Evolutionary conservation across 2,329 filamentous ascomycete species (phyloP), one percentile per base, ranked within the genome.

Genomic region (Verticillium longisporum): DNA sequence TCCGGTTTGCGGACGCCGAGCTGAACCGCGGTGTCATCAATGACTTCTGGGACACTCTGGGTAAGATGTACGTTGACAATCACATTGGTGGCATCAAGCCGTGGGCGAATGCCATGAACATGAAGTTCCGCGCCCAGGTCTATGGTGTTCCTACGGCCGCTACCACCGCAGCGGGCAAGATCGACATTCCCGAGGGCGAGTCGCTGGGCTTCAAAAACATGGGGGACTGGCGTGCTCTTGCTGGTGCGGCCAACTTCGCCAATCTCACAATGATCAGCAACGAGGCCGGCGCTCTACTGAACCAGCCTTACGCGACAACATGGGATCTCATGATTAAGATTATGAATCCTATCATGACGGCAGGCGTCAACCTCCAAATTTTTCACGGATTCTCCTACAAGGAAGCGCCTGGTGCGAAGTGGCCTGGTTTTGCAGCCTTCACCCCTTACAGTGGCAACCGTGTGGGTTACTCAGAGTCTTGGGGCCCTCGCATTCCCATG

Each of bases 331-430:
- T 57, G 10, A 59, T 66, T 6, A 33, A 64, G 31, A 50, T 38
- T 26, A 59, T 66, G 32, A 57, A 64, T 41, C 61, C 61, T 41
- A 62, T 62, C 45, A 62, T 66, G 50, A 62, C 64, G 2, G 61
- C 57, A 37, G 64, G 64, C 15, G 58, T 63, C 55, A 66, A 66
- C 60, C 60, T 59, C 15, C 61, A 62, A 32, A 61, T 66, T 18
- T 45, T 66, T 14, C 64, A 66, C 57, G 64, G 64, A 21, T 66
- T 62, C 53, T 58, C 64, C 2, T 66, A 64, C 56, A 56, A 56
- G 21, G 56, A 59, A 31, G 55, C 61, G 15, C 60, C 61, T 10
- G 61, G 58, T 9, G 61, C 64, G 26, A 63, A 61, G 10, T 66
- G 63, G 64, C 64, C 64, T 14, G 64, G 64, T 26, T 63, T 58